phyloP scores from a whole-genome alignment of 495 filamentous ascomycete species.

The Lasiosphaeria ovina region DNA sequence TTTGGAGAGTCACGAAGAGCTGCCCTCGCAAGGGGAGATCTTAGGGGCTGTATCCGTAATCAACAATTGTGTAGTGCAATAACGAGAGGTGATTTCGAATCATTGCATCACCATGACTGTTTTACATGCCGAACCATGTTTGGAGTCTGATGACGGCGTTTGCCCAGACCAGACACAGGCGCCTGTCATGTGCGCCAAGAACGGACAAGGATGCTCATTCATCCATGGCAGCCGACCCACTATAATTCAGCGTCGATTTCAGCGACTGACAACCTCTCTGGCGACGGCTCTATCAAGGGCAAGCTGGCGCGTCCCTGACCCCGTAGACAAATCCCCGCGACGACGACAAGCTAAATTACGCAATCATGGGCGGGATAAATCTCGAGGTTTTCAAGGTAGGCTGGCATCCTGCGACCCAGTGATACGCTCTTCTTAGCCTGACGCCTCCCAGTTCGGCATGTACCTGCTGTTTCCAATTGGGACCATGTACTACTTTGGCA shows the following conservation, averaged over 20 bases:
- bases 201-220: too few relatives aligned
- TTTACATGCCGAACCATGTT: too few relatives aligned
- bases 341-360: not conserved
- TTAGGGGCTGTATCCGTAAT: not conserved
- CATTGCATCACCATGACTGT: not conserved
- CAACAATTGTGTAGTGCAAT: not conserved
- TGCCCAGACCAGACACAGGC: too few relatives aligned
- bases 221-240: too few relatives aligned
- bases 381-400: slow-evolving; percentile 93
- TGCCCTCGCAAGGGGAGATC: slow-evolving; percentile 26
- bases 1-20: slow-evolving; percentile 71
- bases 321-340: not conserved
- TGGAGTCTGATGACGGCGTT: too few relatives aligned
- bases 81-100: not conserved
- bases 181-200: too few relatives aligned
- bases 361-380: slow-evolving; percentile 75
- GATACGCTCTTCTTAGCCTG: slow-evolving; percentile 11
- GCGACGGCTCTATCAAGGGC: too few relatives aligned
- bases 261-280: too few relatives aligned
- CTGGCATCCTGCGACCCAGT: not conserved
- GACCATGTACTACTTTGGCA: slow-evolving; percentile 99
- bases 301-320: too few relatives aligned
- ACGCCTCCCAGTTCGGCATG: slow-evolving; percentile 74
- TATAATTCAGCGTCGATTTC: too few relatives aligned
- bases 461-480: slow-evolving; percentile 98